Percentiles rank a stretch among this genome's conserved stretches.
These are phyloP conservation scores for Artemisia argyi DNA, from an alignment of 129 eudicot species.

Conservation along the genomic window DNA sequence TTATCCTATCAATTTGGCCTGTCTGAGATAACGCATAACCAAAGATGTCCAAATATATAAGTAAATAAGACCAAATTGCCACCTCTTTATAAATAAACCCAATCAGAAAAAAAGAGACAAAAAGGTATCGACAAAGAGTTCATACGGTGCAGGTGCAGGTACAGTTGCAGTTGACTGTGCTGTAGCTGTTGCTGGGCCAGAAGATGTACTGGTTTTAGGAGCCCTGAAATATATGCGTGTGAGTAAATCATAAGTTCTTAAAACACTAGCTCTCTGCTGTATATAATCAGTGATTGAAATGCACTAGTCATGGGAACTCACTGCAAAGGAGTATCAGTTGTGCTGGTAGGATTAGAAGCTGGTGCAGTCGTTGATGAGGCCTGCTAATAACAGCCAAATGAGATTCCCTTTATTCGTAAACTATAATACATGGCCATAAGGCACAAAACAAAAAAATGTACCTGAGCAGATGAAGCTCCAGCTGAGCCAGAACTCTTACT, in stretches of 20 bases:
- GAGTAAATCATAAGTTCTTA: conserved; percentile 2
- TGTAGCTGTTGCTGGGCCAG: conserved; percentile 35
- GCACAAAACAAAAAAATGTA: conserved; percentile 21
- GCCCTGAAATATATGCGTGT: conserved; percentile 36
- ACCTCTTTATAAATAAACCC: not conserved
- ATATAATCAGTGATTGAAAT: not conserved
- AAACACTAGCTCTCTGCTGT: conserved; percentile 10
- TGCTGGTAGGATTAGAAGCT: conserved; percentile 41
- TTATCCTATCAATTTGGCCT: not conserved
- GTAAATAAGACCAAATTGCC: not conserved
- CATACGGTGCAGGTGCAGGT: conserved; percentile 42
- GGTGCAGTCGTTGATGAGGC: conserved; percentile 48
- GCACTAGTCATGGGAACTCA: conserved; percentile 36
- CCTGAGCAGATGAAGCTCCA: conserved; percentile 82
- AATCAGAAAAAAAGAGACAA: not conserved
- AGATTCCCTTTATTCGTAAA: conserved; percentile 21
- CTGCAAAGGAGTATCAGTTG: conserved; percentile 46
- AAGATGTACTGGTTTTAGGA: conserved; percentile 45
- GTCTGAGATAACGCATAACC: not conserved
- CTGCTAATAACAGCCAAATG: conserved; percentile 40
- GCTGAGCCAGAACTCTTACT: conserved; percentile 55
- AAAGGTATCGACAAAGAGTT: not conserved
- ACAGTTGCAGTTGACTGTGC: conserved; percentile 21
- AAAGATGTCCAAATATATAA: not conserved
- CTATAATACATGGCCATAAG: conserved; percentile 2